Percentiles rank a stretch among this genome's conserved stretches.
Conservation (phyloP, 2,329 filamentous ascomycete genomes). For the Penicillium oxalicum region DNA sequence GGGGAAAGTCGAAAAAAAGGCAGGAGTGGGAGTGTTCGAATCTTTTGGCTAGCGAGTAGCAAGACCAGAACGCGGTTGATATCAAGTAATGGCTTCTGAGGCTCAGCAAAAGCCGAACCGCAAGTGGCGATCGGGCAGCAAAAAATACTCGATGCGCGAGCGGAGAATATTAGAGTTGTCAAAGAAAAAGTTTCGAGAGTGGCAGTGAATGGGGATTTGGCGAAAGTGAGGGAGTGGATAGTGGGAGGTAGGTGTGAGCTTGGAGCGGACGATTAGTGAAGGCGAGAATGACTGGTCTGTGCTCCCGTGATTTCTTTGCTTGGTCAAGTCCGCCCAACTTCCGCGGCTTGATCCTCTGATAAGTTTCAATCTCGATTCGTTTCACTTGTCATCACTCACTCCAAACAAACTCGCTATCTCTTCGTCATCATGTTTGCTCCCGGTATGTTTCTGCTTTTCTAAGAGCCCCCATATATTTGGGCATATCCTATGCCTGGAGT, state of each 20-base stretch:
- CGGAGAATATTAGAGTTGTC: no score
- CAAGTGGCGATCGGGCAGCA: neutral
- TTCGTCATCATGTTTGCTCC: constrained; percentile 30
- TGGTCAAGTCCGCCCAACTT: constrained; percentile 7
- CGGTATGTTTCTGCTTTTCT: constrained; percentile 16
- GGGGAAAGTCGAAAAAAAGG: neutral
- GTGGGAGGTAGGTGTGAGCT: constrained; percentile 8
- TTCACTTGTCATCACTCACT: constrained; percentile 5
- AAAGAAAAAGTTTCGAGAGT: no score
- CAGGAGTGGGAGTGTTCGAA: neutral
- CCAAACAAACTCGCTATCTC: neutral
- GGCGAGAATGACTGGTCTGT: constrained; percentile 22
- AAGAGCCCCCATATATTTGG: no score
- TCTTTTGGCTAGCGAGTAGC: neutral
- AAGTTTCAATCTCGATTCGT: constrained; percentile 2
- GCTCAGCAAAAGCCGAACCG: neutral
- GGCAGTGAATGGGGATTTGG: neutral
- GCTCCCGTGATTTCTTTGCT: constrained; percentile 23
- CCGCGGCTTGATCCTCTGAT: constrained; percentile 3
- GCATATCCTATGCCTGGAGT: no score
- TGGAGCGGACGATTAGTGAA: constrained; percentile 15
- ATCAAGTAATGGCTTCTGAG: neutral
- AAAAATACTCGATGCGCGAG: no score
- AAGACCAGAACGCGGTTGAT: constrained; percentile 8
- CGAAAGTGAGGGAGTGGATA: constrained; percentile 1